Conservation (phyloP, 495 filamentous ascomycete species). For the Penicillium ucsense region DNA sequence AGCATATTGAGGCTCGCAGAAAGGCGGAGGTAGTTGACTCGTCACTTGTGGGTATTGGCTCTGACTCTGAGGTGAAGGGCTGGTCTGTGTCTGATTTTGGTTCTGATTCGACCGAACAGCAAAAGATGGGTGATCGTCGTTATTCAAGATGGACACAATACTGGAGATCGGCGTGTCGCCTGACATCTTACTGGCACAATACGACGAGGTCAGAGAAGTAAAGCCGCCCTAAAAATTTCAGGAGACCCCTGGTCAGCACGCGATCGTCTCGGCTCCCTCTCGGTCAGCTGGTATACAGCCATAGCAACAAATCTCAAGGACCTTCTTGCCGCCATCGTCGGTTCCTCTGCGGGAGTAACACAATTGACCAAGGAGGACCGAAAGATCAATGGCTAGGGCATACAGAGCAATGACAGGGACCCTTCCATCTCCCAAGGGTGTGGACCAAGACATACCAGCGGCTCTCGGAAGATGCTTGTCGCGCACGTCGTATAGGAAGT, state of each 20-base stretch:
- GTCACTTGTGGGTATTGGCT: constrained; percentile 9
- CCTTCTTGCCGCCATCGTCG: no score
- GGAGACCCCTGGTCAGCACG: no score
- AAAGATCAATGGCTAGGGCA: no score
- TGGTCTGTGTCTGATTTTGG: constrained; percentile 22
- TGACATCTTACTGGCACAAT: constrained; percentile 22
- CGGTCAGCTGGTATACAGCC: no score
- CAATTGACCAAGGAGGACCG: no score
- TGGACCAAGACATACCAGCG: constrained; percentile 22
- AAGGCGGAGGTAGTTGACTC: constrained; percentile 15
- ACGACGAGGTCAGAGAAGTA: constrained; percentile 10
- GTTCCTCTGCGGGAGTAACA: no score
- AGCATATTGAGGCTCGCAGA: constrained; percentile 11
- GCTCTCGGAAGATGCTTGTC: constrained; percentile 33
- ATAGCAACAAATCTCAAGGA: no score
- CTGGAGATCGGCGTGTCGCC: constrained; percentile 18
- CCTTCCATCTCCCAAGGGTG: no score
- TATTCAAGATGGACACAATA: constrained; percentile 41
- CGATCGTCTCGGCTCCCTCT: no score
- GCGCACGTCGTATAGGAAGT: constrained; percentile 28
- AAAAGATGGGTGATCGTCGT: constrained; percentile 41
- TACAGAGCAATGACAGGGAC: no score
- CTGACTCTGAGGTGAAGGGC: constrained; percentile 19
- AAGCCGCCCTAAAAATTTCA: constrained; percentile 12
- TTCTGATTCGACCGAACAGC: constrained; percentile 34